These are phyloP conservation scores for Rhodotorula glutinis DNA, from an alignment of 1,284 basidiomycete species.

Conservation along the genomic window DNA sequence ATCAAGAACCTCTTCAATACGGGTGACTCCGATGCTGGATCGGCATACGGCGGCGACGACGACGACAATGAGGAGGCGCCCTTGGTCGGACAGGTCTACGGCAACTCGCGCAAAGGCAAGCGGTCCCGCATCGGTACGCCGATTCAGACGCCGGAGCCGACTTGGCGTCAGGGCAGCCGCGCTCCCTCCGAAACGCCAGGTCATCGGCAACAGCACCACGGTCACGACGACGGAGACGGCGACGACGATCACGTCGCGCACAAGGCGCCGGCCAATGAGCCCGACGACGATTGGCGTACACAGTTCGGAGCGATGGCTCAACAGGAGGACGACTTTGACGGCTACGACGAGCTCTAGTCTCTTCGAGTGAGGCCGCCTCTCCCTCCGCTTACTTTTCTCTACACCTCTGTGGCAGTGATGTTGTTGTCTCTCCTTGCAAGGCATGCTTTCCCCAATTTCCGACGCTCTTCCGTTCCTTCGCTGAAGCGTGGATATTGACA, in stretches of 20 bases:
- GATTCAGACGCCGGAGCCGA: constrained; percentile 25
- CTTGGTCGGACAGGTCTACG: constrained; percentile 25
- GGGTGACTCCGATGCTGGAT: constrained; percentile 50
- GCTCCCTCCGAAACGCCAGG: constrained; percentile 10
- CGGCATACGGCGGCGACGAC: constrained; percentile 53
- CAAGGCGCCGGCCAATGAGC: background rate
- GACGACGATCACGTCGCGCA: background rate
- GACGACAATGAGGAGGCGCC: constrained; percentile 23
- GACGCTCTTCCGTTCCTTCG: no score
- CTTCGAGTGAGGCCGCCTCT: no score
- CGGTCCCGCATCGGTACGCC: constrained; percentile 8
- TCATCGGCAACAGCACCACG: constrained; percentile 44
- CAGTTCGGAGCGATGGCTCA: constrained; percentile 4
- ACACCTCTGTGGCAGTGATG: no score
- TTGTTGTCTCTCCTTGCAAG: no score
- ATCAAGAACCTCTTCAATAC: constrained; percentile 68
- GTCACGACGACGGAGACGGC: constrained; percentile 7
- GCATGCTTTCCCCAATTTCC: no score
- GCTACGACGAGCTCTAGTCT: constrained; percentile 17
- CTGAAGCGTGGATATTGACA: no score
- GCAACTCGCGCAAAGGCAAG: constrained; percentile 4
- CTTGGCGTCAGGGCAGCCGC: constrained; percentile 17
- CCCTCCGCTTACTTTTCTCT: no score
- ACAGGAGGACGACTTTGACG: constrained; percentile 11
- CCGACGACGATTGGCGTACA: background rate